Evolutionary conservation across 306 rosid genomes (phyloP).

Genomic region (Quercus engelmannii): DNA sequence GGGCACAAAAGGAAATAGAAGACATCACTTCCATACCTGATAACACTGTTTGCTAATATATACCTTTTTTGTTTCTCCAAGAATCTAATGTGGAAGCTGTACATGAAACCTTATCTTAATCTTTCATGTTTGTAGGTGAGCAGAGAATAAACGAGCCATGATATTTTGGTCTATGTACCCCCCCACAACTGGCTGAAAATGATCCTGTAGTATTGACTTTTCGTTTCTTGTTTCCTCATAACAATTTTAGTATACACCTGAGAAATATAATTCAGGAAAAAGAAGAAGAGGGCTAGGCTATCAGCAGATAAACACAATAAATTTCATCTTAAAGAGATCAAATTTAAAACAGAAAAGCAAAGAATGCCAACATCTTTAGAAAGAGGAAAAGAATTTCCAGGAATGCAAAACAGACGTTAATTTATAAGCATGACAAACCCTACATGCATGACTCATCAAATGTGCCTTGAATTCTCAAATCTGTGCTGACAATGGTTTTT

Average conservation of each 20-base stretch:
- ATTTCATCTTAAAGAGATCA: neutral
- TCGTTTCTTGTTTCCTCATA: slow-evolving; percentile 7
- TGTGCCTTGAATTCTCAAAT: neutral
- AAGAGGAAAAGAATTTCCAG: neutral
- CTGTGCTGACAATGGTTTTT: neutral
- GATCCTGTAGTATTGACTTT: neutral
- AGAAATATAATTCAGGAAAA: slow-evolving; percentile 1
- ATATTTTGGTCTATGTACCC: slow-evolving; percentile 5
- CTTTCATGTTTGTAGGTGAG: slow-evolving; percentile 12
- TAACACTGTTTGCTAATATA: neutral
- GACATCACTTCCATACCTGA: neutral
- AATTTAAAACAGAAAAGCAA: neutral
- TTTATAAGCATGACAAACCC: neutral
- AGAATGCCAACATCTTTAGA: neutral
- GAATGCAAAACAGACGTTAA: neutral
- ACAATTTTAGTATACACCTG: slow-evolving; percentile 28
- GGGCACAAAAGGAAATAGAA: neutral
- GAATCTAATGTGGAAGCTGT: slow-evolving; percentile 4
- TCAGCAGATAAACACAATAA: neutral
- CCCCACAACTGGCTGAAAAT: neutral
- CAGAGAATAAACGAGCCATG: slow-evolving; percentile 10
- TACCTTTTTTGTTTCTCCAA: neutral
- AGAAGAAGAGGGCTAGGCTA: neutral
- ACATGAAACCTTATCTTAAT: slow-evolving; percentile 7
- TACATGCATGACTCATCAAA: neutral